Base-by-base conservation (phyloP, 768 basidiomycete species). In the Kwoniella newhampshirensis region DNA sequence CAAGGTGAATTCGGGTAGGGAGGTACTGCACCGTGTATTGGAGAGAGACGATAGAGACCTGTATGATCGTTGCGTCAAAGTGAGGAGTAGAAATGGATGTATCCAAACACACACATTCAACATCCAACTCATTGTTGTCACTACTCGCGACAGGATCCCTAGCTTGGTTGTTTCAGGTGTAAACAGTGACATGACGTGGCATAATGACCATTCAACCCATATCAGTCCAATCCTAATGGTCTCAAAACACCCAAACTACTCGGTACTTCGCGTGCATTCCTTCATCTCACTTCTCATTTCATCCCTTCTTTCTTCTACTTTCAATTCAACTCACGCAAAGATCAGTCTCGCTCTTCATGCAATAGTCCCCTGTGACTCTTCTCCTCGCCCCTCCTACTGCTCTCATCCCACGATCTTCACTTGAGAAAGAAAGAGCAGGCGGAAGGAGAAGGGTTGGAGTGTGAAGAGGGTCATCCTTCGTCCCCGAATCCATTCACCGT, bases 111-210 rank as follows among this genome's bases (percentile, higher is more conserved):
- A n/a, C n/a, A n/a, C n/a, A n/a, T n/a, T n/a, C n/a, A n/a, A n/a
- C n/a, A n/a, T n/a, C n/a, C n/a, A n/a, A n/a, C n/a, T n/a, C n/a
- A n/a, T n/a, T n/a, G n/a, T n/a, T n/a, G n/a, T n/a, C n/a, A n/a
- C n/a, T 32, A 32, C 32, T 32, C 32, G 32, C 32, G 32, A n/a
- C 40, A 8, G 7, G 40, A 41, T n/a, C 7, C 8, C 18, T 21
- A 21, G 21, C 45, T 47, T 8, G 23, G 32, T 2, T 35, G 44
- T 37, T 45, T 45, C 28, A 37, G 45, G 37, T 23, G 37, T 43
- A 40, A 35, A 40, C 32, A 35, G 7, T 37, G 3, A 41, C 54
- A 41, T 51, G 50, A 56, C 54, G 54, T 56, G 54, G 28, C 9
- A 55, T 3, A 6, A 7, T 35, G 4, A 1, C 25, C 28, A 30